Evolutionary conservation across 306 rosid genomes (phyloP), one percentile per base, ranked within the genome.

Genomic region (Vigna unguiculata): DNA sequence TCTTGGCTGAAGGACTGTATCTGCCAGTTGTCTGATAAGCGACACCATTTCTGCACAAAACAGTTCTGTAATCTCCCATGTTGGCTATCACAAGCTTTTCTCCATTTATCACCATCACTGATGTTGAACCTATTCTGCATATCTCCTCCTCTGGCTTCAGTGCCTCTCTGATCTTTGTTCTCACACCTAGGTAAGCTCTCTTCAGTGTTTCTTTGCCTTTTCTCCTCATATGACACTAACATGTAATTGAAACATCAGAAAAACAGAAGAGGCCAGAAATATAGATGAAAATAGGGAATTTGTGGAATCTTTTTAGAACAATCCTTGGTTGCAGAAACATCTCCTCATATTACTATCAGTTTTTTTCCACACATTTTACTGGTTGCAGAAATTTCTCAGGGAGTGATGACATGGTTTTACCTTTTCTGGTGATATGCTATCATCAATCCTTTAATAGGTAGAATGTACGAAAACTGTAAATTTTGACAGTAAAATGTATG

Each of bases 51-150:
- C 87, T 91, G 54, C 97, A 94, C 53, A 94, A 62, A 70, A 94
- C 90, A 75, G 91, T 93, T 80, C 80, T 86, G 34, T 89, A 94
- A 51, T 86, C 85, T 40, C 98, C 98, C 80, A 88, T 88, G 84
- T 79, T 84, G 55, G 90, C 91, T 38, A 87, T 78, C 54, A 91
- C 96, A 49, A 94, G 88, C 80, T 79, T 91, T 72, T 90, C 91
- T 34, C 93, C 96, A 66, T 87, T 82, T 52, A 90, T 88, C 6
- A 93, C 86, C 78, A 91, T 83, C 15, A 72, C 98, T 6, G 96
- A 90, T 65, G 86, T 92, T 28, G 94, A 90, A 7, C 96, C 88
- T 1, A 74, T 75, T 58, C 52, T 65, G 60, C 68, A 25, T 28
- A 11, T 46, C 69, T 84, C 90, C 3, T 85, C 86, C 1, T 84